Percentiles rank a stretch among this genome's conserved stretches.
phyloP scores from a whole-genome alignment of 2,329 filamentous ascomycete genomes.

The Pyrenophora tritici-repentis region DNA sequence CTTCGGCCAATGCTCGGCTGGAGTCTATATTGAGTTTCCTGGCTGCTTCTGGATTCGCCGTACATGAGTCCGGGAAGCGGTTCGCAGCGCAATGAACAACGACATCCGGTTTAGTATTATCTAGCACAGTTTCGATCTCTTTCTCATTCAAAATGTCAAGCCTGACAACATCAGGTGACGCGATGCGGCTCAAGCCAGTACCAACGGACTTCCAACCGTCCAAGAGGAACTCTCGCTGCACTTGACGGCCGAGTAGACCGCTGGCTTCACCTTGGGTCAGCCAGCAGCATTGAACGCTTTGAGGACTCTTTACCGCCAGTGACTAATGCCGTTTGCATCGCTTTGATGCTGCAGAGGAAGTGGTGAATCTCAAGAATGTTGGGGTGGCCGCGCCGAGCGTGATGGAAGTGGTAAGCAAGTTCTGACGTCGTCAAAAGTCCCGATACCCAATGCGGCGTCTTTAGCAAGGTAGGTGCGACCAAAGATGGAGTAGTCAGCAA shows the following conservation, averaged over 20 bases:
- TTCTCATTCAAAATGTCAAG: constrained; percentile 56
- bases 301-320: constrained; percentile 65
- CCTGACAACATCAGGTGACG: constrained; percentile 66
- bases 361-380: not conserved
- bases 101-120: constrained; percentile 67
- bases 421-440: no score
- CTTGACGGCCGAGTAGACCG: constrained; percentile 80
- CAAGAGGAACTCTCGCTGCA: constrained; percentile 70
- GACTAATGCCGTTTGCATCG: constrained; percentile 66
- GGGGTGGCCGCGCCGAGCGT: no score
- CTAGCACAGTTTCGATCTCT: constrained; percentile 54
- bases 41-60: constrained; percentile 76
- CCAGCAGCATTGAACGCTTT: constrained; percentile 5
- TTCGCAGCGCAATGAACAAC: constrained; percentile 92
- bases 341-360: not conserved
- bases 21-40: constrained; percentile 75
- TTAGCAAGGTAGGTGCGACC: not conserved
- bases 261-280: constrained; percentile 56
- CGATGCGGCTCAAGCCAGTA: constrained; percentile 70
- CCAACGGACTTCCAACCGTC: constrained; percentile 60
- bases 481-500: not conserved
- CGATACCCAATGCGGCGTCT: not conserved
- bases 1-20: constrained; percentile 66
- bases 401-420: no score
- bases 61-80: constrained; percentile 84